phyloP scores from a whole-genome alignment of 768 basidiomycete genomes.

The Dentipellis fragilis region DNA sequence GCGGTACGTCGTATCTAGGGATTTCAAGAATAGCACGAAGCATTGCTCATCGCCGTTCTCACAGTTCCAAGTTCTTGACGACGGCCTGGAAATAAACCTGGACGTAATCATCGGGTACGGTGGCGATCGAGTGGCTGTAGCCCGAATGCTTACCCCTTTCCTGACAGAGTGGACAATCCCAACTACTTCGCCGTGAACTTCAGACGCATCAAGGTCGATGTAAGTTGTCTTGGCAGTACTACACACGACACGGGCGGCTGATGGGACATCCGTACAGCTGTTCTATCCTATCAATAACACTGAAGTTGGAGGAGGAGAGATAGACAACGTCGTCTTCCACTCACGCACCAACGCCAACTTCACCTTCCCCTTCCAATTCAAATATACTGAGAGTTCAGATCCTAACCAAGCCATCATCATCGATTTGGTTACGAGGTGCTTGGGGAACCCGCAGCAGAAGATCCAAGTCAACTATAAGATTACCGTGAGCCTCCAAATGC shows the following conservation, averaged over 20 bases:
- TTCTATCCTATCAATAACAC: constrained; percentile 70
- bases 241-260: neutral
- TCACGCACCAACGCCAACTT: constrained; percentile 51
- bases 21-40: neutral
- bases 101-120: constrained; percentile 9
- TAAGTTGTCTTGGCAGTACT: constrained; percentile 18
- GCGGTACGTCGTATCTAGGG: neutral
- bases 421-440: constrained; percentile 55
- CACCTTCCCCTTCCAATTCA: constrained; percentile 66
- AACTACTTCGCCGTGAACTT: constrained; percentile 70
- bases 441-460: constrained; percentile 30
- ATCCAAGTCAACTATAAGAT: constrained; percentile 59
- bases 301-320: constrained; percentile 51
- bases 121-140: constrained; percentile 4
- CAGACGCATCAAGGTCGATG: constrained; percentile 52
- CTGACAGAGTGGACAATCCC: constrained; percentile 64
- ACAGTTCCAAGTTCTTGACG: neutral
- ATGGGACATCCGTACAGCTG: constrained; percentile 31
- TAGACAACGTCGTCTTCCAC: constrained; percentile 31
- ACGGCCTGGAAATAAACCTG: constrained; percentile 11
- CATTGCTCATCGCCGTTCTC: neutral
- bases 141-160: neutral
- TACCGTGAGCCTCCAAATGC: constrained; percentile 33
- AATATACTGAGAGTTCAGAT: constrained; percentile 45
- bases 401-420: constrained; percentile 43